Evolutionary conservation across 2,329 filamentous ascomycete species (phyloP), one percentile per base, ranked within the genome.

Genomic region (Helicocarpus griseus): DNA sequence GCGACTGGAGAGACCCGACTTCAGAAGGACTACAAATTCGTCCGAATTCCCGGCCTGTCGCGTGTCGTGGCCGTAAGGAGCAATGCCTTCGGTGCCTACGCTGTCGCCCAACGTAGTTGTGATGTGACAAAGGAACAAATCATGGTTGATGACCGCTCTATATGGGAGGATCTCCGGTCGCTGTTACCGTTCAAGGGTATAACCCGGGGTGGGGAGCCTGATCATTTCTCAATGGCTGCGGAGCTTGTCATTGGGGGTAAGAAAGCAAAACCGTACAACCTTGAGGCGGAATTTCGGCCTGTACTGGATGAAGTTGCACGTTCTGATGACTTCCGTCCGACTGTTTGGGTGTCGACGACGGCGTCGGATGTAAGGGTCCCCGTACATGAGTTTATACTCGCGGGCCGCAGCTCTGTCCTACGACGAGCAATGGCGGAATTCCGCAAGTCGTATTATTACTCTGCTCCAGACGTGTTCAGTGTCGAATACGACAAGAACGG

Each of bases 21-120:
- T n/a, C n/a, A n/a, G 11, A 95, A 94, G 59, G 89, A 95, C 63
- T 95, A 94, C 74, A 98, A 98, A 65, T 98, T 97, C 59, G 84
- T 91, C 61, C 83, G 93, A 52, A 82, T 98, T 7, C 86, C 93
- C 1, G 89, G 87, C 39, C 80, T 98, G 51, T 95, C 89, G 1
- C 83, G 89, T 33, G 88, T 94, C 13, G 78, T 86, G 29, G 83
- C 84, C 3, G 90, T 97, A 6, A 80, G 89, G 57, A 91, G 89
- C 59, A 97, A 93, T 31, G 81, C 85, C 0, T 95, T 87, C 68
- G 93, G 93, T 4, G 87, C 91, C 0, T 97, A 91, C 72, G 87
- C 89, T 31, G 89, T 89, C 2, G 79, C 95, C 43, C 82, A 93
- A 44, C 85, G 86, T 62, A 90, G 96, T 60, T 88, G 83, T 56